These are phyloP conservation scores for Cucurbita argyrosperma DNA, from an alignment of 306 rosid species.

Conservation along the genomic window DNA sequence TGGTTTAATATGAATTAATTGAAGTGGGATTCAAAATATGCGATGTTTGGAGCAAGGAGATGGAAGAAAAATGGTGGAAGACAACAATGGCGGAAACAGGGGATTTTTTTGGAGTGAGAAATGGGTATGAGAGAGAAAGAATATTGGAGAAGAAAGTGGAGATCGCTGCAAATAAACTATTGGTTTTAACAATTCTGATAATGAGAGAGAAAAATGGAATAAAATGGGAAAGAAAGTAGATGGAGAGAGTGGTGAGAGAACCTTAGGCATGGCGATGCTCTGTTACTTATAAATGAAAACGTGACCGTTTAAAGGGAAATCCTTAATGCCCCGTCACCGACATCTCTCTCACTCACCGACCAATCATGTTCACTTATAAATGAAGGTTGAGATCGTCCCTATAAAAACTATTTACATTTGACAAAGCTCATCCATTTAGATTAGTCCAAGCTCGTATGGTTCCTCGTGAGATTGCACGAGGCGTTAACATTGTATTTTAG, in stretches of 20 bases:
- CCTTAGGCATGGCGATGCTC: neutral
- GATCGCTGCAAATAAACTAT: neutral
- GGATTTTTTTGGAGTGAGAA: neutral
- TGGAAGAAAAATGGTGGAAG: neutral
- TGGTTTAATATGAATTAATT: neutral
- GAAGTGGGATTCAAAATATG: neutral
- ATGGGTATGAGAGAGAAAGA: slow-evolving; percentile 7
- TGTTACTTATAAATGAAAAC: neutral
- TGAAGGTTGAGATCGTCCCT: no score
- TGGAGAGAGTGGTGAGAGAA: neutral
- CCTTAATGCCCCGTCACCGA: neutral
- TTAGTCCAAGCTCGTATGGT: no score
- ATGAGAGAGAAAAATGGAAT: neutral
- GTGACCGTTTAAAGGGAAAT: neutral
- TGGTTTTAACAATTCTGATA: neutral
- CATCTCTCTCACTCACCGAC: slow-evolving; percentile 6
- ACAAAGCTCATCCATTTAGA: no score
- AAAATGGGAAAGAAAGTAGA: neutral
- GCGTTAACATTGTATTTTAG: no score
- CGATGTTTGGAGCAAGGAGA: neutral
- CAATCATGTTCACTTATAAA: neutral
- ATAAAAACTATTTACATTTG: no score
- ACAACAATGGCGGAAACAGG: slow-evolving; percentile 5
- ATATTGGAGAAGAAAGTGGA: neutral
- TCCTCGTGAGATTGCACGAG: no score